Evolutionary conservation across 352 stramenopile species (phyloP), one percentile per base, ranked within the genome.

Genomic region (Phytophthora megakarya): DNA sequence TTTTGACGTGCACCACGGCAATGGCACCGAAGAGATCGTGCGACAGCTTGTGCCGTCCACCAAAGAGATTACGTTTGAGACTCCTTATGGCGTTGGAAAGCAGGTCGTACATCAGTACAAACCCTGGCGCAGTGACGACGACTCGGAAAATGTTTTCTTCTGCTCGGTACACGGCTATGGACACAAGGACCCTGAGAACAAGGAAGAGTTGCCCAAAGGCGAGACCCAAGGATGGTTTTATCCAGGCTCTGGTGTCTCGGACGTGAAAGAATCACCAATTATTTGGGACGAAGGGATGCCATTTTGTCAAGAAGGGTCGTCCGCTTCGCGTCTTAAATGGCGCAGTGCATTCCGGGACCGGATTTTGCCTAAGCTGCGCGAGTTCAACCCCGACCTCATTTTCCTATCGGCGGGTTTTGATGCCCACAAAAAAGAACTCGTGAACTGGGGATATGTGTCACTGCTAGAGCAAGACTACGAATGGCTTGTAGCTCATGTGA

Each of bases 1-100:
- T 67, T 99, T 99, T 85, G 97, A 99, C 75, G 96, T 99, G 22
- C 97, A 99, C 70, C 97, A 99, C 70, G 89, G 97, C 44, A 99
- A 99, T 78, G 97, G 97, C 15, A 99, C 97, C 0, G 96, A 99
- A 59, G 85, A 98, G 44, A 98, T 98, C 51, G 89, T 99, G 44
- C 81, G 90, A 15, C 88, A 98, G 49, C 75, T 99, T 1, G 84
- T 97, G 46, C 97, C 97, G 1, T 85, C 67, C 44, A 85, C 88
- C 3, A 79, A 95, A 43, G 88, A 92, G 61, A 63, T 90, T 13
- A 53, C 54, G 6, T 92, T 97, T 51, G 78, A 95, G 53, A 98
- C 92, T n/a, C 90, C 88, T 0, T 98, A 98, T 69, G 88, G 88
- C 22, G 65, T 84, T n/a, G 92, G 93, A 18, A 86, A 91, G 50